phyloP scores from a whole-genome alignment of 2,329 filamentous ascomycete species.

The Neobulgaria alba region DNA sequence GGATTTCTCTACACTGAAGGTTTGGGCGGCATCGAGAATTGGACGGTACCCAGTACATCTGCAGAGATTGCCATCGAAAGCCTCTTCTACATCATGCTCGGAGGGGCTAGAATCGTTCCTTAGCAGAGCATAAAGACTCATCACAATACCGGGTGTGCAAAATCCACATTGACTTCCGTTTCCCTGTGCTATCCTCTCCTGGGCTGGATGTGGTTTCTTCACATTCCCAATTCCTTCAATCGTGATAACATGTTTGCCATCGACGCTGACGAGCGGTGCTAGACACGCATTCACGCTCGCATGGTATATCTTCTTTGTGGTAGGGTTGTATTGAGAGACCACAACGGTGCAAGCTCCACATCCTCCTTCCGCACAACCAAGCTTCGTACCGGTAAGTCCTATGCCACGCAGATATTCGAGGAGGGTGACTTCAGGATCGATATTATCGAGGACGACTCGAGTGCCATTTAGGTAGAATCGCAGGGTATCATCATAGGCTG shows the following conservation, averaged over 20 bases:
- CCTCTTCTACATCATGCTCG: slow-evolving; percentile 83
- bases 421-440: slow-evolving; percentile 86
- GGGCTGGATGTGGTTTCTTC: slow-evolving; percentile 76
- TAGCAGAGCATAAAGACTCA: slow-evolving; percentile 90
- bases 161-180: slow-evolving; percentile 92
- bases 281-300: slow-evolving; percentile 95
- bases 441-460: slow-evolving; percentile 72
- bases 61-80: slow-evolving; percentile 94
- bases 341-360: slow-evolving; percentile 96
- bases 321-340: slow-evolving; percentile 81
- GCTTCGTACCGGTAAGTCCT: slow-evolving; percentile 88
- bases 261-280: slow-evolving; percentile 83
- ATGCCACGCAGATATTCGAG: slow-evolving; percentile 90
- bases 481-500: slow-evolving; percentile 76
- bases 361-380: slow-evolving; percentile 93
- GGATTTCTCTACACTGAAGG: slow-evolving; percentile 52
- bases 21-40: slow-evolving; percentile 88
- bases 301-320: slow-evolving; percentile 84
- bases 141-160: slow-evolving; percentile 95
- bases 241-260: slow-evolving; percentile 97
- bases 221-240: slow-evolving; percentile 91
- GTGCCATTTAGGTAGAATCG: slow-evolving; percentile 94
- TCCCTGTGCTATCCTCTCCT: slow-evolving; percentile 82
- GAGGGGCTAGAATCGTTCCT: slow-evolving; percentile 73
- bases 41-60: slow-evolving; percentile 90